Evolutionary conservation across 108 stramenopile genomes (phyloP).

Genomic region (Pseudonitzschia delicatissima): DNA sequence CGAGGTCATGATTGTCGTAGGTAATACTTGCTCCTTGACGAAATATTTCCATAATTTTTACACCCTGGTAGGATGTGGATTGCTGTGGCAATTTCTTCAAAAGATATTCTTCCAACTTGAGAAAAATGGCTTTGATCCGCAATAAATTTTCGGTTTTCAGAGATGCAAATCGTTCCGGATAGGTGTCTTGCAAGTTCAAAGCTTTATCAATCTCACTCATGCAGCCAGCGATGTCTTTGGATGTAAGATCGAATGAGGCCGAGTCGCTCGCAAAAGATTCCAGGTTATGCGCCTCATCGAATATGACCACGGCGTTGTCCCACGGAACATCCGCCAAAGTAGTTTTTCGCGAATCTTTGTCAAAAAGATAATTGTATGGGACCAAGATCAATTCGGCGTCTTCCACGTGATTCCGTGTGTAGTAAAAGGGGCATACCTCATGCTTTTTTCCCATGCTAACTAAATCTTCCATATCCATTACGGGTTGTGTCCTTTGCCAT

Average conservation of each 20-base stretch:
- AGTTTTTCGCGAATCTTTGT: conserved; percentile 74
- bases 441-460: conserved; percentile 68
- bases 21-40: conserved; percentile 64
- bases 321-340: conserved; percentile 77
- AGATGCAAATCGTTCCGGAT: conserved; percentile 35
- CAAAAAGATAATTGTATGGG: conserved; percentile 99
- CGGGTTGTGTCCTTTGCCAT: conserved; percentile 48
- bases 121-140: conserved; percentile 70
- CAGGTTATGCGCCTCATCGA: conserved; percentile 99
- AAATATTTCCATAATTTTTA: conserved; percentile 83
- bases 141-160: conserved; percentile 64
- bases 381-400: conserved; percentile 92
- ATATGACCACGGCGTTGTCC: conserved; percentile 87
- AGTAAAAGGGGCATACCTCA: conserved; percentile 94
- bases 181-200: conserved; percentile 37
- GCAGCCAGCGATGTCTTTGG: conserved; percentile 81
- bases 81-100: conserved; percentile 33
- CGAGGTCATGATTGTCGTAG: conserved; percentile 64
- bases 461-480: conserved; percentile 97
- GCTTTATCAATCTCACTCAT: conserved; percentile 62
- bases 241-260: conserved; percentile 89
- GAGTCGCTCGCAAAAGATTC: conserved; percentile 93
- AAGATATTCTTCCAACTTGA: conserved; percentile 76
- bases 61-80: conserved; percentile 60
- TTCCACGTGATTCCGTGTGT: conserved; percentile 64